Evolutionary conservation across 139 green algal genomes (phyloP).

Genomic region (Desmodesmus armatus): DNA sequence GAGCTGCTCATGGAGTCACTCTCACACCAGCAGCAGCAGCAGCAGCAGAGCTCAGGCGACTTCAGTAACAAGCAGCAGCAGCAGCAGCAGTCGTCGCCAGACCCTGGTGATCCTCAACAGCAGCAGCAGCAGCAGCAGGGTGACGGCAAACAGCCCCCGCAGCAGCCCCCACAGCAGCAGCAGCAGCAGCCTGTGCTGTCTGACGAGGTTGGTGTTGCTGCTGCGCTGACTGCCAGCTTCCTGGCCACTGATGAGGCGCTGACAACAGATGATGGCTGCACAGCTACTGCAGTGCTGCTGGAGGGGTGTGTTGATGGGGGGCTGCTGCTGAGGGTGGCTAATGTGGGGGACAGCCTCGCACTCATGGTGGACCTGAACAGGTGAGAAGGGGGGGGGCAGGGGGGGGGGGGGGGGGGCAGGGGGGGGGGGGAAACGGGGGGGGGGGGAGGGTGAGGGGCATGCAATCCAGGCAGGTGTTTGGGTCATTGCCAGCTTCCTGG

Average conservation of each 20-base stretch:
- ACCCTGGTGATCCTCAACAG: neutral
- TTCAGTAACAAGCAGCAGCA: constrained; percentile 3
- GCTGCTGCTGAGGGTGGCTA: constrained; percentile 53
- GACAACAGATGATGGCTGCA: constrained; percentile 67
- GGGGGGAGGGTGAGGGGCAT: no score
- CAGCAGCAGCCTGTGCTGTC: constrained; percentile 30
- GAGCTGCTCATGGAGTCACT: constrained; percentile 10
- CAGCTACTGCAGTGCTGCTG: constrained; percentile 59
- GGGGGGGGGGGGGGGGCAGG: no score
- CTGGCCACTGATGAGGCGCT: constrained; percentile 55
- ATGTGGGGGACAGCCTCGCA: constrained; percentile 66
- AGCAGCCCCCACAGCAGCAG: constrained; percentile 26
- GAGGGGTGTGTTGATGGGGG: constrained; percentile 32
- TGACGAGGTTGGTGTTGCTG: constrained; percentile 12
- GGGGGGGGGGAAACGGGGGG: no score
- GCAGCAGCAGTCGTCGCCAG: constrained; percentile 37
- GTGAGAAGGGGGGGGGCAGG: no score
- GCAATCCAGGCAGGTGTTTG: no score
- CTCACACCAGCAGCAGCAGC: neutral
- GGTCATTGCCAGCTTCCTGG: constrained; percentile 41
- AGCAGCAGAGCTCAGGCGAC: neutral
- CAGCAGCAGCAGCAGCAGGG: neutral
- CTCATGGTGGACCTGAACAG: constrained; percentile 54
- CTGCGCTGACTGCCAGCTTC: constrained; percentile 13
- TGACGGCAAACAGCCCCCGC: no score